Evolutionary conservation across 108 stramenopile species (phyloP).

Genomic region (Hondaea fermentalgiana): DNA sequence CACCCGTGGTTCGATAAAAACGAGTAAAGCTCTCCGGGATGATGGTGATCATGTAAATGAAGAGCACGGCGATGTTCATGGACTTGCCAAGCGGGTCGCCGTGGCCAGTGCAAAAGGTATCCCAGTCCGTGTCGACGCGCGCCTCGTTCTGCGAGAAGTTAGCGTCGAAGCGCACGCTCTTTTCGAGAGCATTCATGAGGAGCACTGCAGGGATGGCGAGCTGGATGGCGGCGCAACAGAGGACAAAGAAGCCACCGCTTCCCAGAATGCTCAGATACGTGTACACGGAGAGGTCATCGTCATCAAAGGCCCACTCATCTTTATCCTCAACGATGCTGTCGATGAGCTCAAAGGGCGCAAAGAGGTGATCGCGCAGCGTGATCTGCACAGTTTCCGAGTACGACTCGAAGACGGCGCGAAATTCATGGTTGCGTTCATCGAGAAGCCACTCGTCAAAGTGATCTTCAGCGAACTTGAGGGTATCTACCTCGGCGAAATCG

Average conservation of each 20-base stretch:
- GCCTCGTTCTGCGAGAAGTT: background rate
- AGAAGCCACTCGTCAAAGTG: constrained; percentile 42
- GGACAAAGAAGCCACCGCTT: constrained; percentile 32
- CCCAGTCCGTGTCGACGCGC: background rate
- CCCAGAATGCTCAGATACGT: constrained; percentile 45
- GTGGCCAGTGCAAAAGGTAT: background rate
- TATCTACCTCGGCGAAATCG: constrained; percentile 42
- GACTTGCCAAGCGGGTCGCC: constrained; percentile 22
- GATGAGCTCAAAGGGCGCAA: constrained; percentile 8
- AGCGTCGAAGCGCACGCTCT: constrained; percentile 9
- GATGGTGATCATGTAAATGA: constrained; percentile 43
- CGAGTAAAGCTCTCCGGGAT: constrained; percentile 27
- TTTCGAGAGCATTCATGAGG: background rate
- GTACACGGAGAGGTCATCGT: constrained; percentile 34
- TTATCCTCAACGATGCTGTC: constrained; percentile 19
- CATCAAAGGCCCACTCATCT: constrained; percentile 28
- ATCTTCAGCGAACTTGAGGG: constrained; percentile 28
- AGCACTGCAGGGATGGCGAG: constrained; percentile 32
- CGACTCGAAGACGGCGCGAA: constrained; percentile 27
- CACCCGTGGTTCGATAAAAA: constrained; percentile 30
- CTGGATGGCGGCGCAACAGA: constrained; percentile 37
- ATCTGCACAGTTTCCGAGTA: constrained; percentile 13
- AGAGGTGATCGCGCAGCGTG: constrained; percentile 15
- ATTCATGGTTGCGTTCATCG: constrained; percentile 35
- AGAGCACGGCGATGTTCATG: constrained; percentile 42